phyloP scores from a whole-genome alignment of 2,329 filamentous ascomycete genomes.

The Cryphonectria naterciae region DNA sequence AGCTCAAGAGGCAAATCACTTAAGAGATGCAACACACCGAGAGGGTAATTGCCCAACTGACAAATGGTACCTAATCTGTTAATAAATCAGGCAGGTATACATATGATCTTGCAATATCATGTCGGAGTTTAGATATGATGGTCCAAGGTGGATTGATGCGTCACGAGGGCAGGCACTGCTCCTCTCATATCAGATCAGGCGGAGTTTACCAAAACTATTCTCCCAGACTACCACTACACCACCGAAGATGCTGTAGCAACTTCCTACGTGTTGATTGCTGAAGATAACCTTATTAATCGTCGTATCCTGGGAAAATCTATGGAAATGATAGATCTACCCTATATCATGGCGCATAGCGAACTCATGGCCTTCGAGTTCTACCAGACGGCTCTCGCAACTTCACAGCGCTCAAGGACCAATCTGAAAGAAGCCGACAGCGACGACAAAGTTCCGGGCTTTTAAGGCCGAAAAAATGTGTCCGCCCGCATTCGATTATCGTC shows the following conservation, averaged over 20 bases:
- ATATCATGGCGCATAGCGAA: neutral
- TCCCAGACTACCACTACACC: neutral
- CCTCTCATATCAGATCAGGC: neutral
- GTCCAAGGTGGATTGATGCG: too few relatives aligned
- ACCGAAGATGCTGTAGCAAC: neutral
- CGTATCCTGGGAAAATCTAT: neutral
- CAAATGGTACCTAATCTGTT: too few relatives aligned
- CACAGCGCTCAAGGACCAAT: neutral
- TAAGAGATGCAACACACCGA: neutral
- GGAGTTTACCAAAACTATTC: neutral
- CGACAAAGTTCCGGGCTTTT: conserved; percentile 51
- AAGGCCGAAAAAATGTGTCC: conserved; percentile 46
- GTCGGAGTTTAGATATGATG: neutral
- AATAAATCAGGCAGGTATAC: neutral
- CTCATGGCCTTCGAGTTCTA: neutral
- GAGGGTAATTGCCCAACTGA: neutral
- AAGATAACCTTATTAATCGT: neutral
- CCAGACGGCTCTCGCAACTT: neutral
- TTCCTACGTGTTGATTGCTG: neutral
- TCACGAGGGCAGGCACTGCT: neutral
- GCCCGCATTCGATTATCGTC: conserved; percentile 49
- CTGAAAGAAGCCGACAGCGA: conserved; percentile 38
- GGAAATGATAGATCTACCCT: neutral
- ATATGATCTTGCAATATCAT: neutral
- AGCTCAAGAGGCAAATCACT: neutral